phyloP scores from a whole-genome alignment of 495 filamentous ascomycete genomes.

The Bombardia bombarda region DNA sequence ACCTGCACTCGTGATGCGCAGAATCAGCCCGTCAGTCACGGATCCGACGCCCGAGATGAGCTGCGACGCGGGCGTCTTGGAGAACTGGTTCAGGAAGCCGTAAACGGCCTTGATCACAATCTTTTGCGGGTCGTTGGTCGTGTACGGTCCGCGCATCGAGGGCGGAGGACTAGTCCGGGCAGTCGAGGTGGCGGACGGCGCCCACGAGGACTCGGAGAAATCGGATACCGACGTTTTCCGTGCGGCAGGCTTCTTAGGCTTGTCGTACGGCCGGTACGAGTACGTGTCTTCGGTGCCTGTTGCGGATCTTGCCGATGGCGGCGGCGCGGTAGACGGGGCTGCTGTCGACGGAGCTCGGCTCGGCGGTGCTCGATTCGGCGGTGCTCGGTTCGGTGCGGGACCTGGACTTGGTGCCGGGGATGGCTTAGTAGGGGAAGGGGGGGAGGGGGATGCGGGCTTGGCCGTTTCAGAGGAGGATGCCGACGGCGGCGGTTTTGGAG shows the following conservation, averaged over 20 bases:
- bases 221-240: constrained; percentile 54
- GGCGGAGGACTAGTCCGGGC: constrained; percentile 81
- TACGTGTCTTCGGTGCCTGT: constrained; percentile 57
- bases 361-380: constrained; percentile 3
- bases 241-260: constrained; percentile 44
- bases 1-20: constrained; percentile 80
- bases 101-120: constrained; percentile 91
- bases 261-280: constrained; percentile 80
- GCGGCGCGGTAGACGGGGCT: constrained; percentile 17
- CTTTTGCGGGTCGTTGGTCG: constrained; percentile 85
- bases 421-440: constrained; percentile 8
- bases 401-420: constrained; percentile 22
- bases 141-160: constrained; percentile 63
- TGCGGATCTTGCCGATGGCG: constrained; percentile 50
- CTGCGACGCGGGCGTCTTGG: constrained; percentile 71
- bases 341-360: constrained; percentile 5
- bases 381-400: neutral
- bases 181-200: constrained; percentile 71
- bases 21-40: constrained; percentile 79
- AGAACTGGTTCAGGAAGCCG: constrained; percentile 75
- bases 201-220: constrained; percentile 76
- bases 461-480: no score
- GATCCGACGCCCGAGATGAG: constrained; percentile 65
- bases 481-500: constrained; percentile 14
- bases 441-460: neutral